Evolutionary conservation across 495 filamentous ascomycete species (phyloP), one percentile per base, ranked within the genome.

Genomic region (Xylaria castorea): DNA sequence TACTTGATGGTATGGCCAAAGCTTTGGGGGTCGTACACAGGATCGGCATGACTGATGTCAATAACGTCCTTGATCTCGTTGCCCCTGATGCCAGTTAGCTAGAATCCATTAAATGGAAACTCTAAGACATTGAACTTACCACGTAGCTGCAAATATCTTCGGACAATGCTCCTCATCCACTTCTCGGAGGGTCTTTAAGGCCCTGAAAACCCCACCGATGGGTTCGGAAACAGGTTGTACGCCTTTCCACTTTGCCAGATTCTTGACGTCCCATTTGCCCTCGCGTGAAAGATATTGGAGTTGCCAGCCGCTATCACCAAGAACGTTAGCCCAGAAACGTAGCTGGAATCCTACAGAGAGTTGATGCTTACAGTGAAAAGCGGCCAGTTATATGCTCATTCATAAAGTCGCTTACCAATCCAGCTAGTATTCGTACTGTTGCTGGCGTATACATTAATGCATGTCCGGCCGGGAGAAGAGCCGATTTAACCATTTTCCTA

Each of bases 261-360:
- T 98, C 84, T 98, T 98, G 71, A 98, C 93, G 78, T 97, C 95
- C 95, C 95, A 98, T 83, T 98, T 98, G 16, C 95, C 94, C 68
- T 93, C 92, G 3, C 91, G 92, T 48, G 91, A 92, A 32, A 98
- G 88, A 78, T 94, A 89, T 75, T 94, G 91, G 22, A 98, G 84
- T 82, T 98, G 95, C 95, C 95, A 98, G 20, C 91, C 93, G 6
- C 77, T 79, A 64, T 63, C 60, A n/a, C 6, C 14, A 22, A 62
- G 27, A 38, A 67, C 30, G 42, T 75, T 72, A 76, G 58, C 30
- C 11, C 2, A 44, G 22, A 30, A 22, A 62, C 20, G 58, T 30
- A 50, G 16, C 5, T 22, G n/a, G 2, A 48, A 32, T 30, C 27
- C 5, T 18, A 27, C 38, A 22, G 50, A 34, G 22, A 60, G 14